These are phyloP conservation scores for Phytopythium aichiense DNA, from an alignment of 352 stramenopile species.

Conservation along the genomic window DNA sequence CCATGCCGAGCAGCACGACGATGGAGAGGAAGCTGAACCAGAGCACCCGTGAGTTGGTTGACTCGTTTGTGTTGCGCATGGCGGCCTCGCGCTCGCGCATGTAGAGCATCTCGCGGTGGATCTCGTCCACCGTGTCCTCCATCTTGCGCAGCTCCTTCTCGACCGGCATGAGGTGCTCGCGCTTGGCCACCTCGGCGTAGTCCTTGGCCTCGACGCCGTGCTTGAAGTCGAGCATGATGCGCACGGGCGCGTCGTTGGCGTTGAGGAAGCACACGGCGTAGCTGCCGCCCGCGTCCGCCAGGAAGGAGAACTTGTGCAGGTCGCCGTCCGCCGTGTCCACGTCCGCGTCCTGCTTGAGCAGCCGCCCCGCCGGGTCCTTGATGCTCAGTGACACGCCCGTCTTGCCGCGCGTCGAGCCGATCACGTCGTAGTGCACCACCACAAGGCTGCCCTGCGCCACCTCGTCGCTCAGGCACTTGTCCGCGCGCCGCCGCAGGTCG, in stretches of 20 bases:
- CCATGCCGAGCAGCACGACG: constrained; percentile 78
- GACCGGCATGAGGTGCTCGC: constrained; percentile 87
- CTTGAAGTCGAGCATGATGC: constrained; percentile 86
- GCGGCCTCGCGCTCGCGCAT: constrained; percentile 82
- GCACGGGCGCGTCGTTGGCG: constrained; percentile 62
- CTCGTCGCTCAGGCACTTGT: constrained; percentile 87
- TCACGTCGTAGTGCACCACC: constrained; percentile 81
- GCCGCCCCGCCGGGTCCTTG: constrained; percentile 70
- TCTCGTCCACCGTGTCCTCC: constrained; percentile 87
- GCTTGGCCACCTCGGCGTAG: constrained; percentile 86
- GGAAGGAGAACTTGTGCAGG: constrained; percentile 84
- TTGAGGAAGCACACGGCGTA: constrained; percentile 85
- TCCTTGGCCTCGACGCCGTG: constrained; percentile 87
- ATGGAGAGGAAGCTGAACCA: constrained; percentile 91
- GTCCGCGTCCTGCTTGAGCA: constrained; percentile 81
- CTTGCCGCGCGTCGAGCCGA: constrained; percentile 56
- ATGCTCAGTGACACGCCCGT: constrained; percentile 68
- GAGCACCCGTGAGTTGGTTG: constrained; percentile 84
- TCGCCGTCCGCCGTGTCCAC: constrained; percentile 80
- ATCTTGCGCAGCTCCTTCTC: constrained; percentile 89
- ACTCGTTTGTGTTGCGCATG: constrained; percentile 90
- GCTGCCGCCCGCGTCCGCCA: constrained; percentile 56
- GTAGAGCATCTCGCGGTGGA: constrained; percentile 89
- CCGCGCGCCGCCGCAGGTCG: constrained; percentile 51
- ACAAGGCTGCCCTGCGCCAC: constrained; percentile 73